Evolutionary conservation across 495 filamentous ascomycete species (phyloP), one percentile per base, ranked within the genome.

Genomic region (Neurospora sp.): DNA sequence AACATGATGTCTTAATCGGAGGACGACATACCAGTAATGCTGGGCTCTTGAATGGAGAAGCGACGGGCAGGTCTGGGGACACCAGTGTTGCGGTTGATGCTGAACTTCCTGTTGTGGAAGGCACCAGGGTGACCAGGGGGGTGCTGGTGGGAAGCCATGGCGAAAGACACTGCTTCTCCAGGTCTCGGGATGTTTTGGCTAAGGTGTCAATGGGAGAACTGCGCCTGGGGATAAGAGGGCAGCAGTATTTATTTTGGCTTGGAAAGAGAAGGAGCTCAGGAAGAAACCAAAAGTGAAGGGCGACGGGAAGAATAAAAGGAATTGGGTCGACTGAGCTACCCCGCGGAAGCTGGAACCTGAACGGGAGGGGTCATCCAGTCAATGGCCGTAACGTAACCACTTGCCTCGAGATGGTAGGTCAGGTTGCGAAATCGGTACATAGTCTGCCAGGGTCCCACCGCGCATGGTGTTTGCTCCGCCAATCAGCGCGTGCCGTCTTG

Each of bases 61-160:
- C 86, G 83, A 48, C 87, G 80, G n/a, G 79, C 73, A 6, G 78
- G 80, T 39, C 81, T 79, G 39, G 86, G 87, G 14, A 84, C 81
- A 42, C 87, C 87, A 61, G 87, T 87, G 75, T 85, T 84, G 71
- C 86, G 79, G 77, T 88, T 88, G 79, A 88, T 88, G 71, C 84
- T 86, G 78, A 88, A 88, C 76, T 87, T 87, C 79, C 86, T 83
- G 70, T 80, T 79, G 71, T 77, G 76, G 71, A 87, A 87, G 76
- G 79, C 80, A 71, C 84, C 81, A 83, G 82, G 38, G 72, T 71
- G 74, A 53, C 46, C 46, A 53, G 16, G 27, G 22, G 53, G 27
- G 27, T 37, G 46, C 7, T 61, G 37, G 22, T 61, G 20, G 31
- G 41, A 71, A 59, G 41, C 46, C 70, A 31, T 59, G 6, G 70